Evolutionary conservation across 345 rosid species (phyloP).

Genomic region (Lumnitzera littorea): DNA sequence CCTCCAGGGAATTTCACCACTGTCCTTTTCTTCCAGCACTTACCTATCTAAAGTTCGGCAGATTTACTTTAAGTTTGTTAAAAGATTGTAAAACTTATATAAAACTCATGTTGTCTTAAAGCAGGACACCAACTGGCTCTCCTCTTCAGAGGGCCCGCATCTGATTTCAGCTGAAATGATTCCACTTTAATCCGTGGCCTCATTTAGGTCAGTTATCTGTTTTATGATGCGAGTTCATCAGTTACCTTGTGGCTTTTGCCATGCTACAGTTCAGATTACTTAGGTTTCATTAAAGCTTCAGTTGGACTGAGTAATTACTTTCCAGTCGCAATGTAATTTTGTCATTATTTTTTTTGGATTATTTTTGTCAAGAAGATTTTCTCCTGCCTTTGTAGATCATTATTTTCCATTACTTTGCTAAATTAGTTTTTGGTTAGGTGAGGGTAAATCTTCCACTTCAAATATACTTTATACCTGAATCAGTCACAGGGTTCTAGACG

Average conservation of each 20-base stretch:
- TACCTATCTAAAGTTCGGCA: slow-evolving; percentile 57
- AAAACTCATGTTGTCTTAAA: slow-evolving; percentile 95
- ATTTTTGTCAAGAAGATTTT: too few relatives aligned
- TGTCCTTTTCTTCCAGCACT: slow-evolving; percentile 60
- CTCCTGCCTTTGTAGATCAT: too few relatives aligned
- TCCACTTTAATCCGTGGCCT: slow-evolving; percentile 97
- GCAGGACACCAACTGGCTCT: slow-evolving; percentile 98
- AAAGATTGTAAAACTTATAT: slow-evolving; percentile 76
- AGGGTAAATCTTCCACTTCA: too few relatives aligned
- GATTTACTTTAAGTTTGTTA: slow-evolving; percentile 37
- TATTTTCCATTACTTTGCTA: too few relatives aligned
- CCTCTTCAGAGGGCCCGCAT: slow-evolving; percentile 91
- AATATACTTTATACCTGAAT: too few relatives aligned
- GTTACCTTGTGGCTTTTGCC: slow-evolving; percentile 47
- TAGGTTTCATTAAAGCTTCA: background rate
- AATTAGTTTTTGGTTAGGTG: too few relatives aligned
- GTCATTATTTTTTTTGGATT: too few relatives aligned
- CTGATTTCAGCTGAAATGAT: slow-evolving; percentile 96
- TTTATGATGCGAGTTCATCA: slow-evolving; percentile 53
- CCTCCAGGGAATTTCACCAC: slow-evolving; percentile 20
- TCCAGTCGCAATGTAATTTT: too few relatives aligned
- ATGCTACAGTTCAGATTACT: slow-evolving; percentile 29
- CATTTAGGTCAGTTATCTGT: slow-evolving; percentile 98
- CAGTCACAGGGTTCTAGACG: too few relatives aligned
- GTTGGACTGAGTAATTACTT: slow-evolving; percentile 1